Conservation (phyloP, 371 early-diverging fungal genomes). For the Capillidium heterosporum region DNA sequence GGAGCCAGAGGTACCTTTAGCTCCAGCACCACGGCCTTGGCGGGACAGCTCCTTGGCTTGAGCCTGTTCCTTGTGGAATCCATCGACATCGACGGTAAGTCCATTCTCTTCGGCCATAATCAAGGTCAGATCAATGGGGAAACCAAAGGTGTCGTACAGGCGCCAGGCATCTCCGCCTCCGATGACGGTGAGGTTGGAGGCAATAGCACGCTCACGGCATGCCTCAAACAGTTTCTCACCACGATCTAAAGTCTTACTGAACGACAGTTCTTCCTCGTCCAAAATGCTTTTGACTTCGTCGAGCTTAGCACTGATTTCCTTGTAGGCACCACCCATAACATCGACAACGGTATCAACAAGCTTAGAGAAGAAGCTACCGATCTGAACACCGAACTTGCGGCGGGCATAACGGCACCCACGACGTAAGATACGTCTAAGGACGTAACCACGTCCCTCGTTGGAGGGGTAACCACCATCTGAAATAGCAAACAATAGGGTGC, state of each 20-base stretch:
- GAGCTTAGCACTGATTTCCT: conserved; percentile 56
- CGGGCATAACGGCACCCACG: conserved; percentile 94
- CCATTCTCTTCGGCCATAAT: conserved; percentile 96
- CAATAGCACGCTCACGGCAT: conserved; percentile 51
- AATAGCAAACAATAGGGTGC: conserved; percentile 96
- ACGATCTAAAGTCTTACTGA: conserved; percentile 95
- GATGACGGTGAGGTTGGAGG: conserved; percentile 33
- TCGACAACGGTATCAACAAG: conserved; percentile 72
- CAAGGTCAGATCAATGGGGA: conserved; percentile 97
- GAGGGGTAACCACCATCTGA: conserved; percentile 92
- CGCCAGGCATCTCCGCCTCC: conserved; percentile 92
- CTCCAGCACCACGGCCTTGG: conserved; percentile 35
- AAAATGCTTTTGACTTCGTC: conserved; percentile 80
- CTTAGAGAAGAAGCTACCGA: conserved; percentile 80
- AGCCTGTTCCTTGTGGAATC: conserved; percentile 66
- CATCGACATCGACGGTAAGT: conserved; percentile 67
- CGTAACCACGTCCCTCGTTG: conserved; percentile 99
- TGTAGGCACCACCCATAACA: conserved; percentile 77
- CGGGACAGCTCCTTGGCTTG: conserved; percentile 68
- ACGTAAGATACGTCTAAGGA: conserved; percentile 93
- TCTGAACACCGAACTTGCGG: conserved; percentile 75
- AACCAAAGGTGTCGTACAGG: conserved; percentile 98
- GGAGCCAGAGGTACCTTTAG: conserved; percentile 20
- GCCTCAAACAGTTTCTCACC: conserved; percentile 90
- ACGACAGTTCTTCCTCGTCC: conserved; percentile 90